Conservation (phyloP, 2,329 filamentous ascomycete genomes). For the Penicillium sp. region DNA sequence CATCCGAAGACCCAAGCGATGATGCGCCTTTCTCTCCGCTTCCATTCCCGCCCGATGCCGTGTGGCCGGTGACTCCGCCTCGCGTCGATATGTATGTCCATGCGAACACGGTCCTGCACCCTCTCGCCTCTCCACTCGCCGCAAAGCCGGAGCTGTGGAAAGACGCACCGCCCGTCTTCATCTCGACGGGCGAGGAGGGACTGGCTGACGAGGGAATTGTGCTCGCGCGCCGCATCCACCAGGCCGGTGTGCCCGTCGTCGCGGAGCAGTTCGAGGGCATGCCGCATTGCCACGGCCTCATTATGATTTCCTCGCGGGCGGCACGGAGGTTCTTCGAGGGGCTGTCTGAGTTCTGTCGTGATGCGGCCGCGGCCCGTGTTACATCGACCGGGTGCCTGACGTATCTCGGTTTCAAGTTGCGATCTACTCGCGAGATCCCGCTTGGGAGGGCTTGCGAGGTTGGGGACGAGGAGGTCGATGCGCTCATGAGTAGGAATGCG, state of each 20-base stretch:
- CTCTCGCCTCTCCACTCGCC: conserved; percentile 42
- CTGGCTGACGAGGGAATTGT: conserved; percentile 44
- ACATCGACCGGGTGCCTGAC: conserved; percentile 30
- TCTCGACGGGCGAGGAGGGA: conserved; percentile 43
- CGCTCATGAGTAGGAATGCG: conserved; percentile 26
- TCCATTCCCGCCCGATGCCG: conserved; percentile 33
- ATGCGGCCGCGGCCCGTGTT: conserved; percentile 32
- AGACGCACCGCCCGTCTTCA: conserved; percentile 41
- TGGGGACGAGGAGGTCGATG: conserved; percentile 38
- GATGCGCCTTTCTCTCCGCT: conserved; percentile 23
- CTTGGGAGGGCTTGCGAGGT: conserved; percentile 35
- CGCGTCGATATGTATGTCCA: conserved; percentile 45
- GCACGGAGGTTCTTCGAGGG: conserved; percentile 54
- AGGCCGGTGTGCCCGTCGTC: conserved; percentile 36
- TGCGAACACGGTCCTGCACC: conserved; percentile 39
- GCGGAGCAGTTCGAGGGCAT: conserved; percentile 47
- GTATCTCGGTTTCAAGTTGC: conserved; percentile 32
- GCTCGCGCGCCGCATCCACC: conserved; percentile 41
- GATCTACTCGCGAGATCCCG: conserved; percentile 28
- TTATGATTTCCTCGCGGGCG: conserved; percentile 51
- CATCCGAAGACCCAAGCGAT: conserved; percentile 14
- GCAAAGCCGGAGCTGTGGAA: conserved; percentile 40
- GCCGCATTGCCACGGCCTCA: conserved; percentile 54
- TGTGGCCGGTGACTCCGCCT: conserved; percentile 44
- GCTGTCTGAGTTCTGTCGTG: conserved; percentile 55